Conservation (phyloP, 108 stramenopile species). For the Discostella pseudostelligera region DNA sequence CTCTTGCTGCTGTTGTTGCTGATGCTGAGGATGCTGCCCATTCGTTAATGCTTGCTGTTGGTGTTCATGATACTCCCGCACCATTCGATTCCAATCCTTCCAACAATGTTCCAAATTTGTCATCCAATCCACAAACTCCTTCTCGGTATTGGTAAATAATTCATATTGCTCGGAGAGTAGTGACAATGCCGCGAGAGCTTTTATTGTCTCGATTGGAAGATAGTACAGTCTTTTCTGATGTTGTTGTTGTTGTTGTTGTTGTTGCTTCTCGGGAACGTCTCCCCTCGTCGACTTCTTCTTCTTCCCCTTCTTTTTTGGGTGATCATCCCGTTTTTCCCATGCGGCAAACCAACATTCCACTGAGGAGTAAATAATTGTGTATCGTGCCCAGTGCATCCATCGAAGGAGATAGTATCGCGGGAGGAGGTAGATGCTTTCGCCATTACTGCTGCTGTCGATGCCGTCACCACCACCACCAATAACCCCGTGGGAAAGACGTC, state of each 20-base stretch:
- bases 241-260: not conserved
- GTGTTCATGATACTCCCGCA: conserved; percentile 33
- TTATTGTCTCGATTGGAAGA: not conserved
- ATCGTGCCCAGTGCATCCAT: conserved; percentile 69
- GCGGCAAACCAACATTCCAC: conserved; percentile 33
- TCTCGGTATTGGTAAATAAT: conserved; percentile 12
- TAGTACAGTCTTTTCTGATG: not conserved
- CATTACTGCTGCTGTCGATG: conserved; percentile 6
- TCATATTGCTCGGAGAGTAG: conserved; percentile 37
- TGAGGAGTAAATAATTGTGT: conserved; percentile 4
- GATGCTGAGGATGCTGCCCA: too few relatives aligned
- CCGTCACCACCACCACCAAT: not conserved
- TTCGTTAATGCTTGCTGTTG: conserved; percentile 29
- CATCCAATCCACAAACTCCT: conserved; percentile 18
- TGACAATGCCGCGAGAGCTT: conserved; percentile 32
- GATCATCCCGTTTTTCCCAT: conserved; percentile 6
- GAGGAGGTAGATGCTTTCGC: conserved; percentile 55
- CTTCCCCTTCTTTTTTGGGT: not conserved
- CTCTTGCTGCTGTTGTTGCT: not conserved
- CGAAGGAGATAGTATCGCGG: conserved; percentile 57
- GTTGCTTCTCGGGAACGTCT: not conserved
- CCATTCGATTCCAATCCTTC: conserved; percentile 16
- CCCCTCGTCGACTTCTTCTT: not conserved
- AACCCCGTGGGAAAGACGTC: not conserved
- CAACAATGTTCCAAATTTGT: conserved; percentile 9